Evolutionary conservation across 192 early-diverging fungal species (phyloP).

Genomic region (Coemansia sp.): DNA sequence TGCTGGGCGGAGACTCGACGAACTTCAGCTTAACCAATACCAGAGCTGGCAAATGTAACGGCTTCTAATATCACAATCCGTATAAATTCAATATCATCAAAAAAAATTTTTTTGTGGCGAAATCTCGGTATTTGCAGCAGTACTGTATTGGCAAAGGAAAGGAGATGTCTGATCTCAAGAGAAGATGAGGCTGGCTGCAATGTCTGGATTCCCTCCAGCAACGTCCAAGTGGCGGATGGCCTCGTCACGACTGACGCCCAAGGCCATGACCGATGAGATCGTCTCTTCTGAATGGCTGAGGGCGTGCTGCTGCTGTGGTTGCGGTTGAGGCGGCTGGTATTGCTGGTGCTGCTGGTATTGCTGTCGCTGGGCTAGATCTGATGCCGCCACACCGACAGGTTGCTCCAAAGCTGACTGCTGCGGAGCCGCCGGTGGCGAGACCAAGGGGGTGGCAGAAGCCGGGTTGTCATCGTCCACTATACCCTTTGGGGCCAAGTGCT

Average conservation of each 20-base stretch:
- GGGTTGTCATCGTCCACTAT: slow-evolving; percentile 35
- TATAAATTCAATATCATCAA: no score
- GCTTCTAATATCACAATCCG: no score
- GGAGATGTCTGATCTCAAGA: slow-evolving; percentile 4
- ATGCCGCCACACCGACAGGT: not conserved
- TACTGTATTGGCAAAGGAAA: not conserved
- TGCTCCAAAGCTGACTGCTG: not conserved
- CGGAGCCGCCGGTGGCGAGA: slow-evolving; percentile 10
- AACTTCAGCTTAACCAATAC: slow-evolving; percentile 35
- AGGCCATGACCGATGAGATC: slow-evolving; percentile 68
- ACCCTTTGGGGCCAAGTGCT: slow-evolving; percentile 84
- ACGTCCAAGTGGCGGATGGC: slow-evolving; percentile 78
- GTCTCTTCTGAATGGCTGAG: slow-evolving; percentile 58
- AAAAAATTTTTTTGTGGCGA: no score
- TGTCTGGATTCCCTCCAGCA: slow-evolving; percentile 79
- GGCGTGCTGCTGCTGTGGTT: slow-evolving; percentile 14
- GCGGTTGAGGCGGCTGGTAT: not conserved
- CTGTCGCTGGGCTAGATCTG: slow-evolving; percentile 7
- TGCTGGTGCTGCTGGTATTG: slow-evolving; percentile 38
- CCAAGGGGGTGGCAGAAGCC: not conserved
- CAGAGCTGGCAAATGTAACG: slow-evolving; percentile 33
- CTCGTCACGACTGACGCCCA: slow-evolving; percentile 77
- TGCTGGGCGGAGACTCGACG: slow-evolving; percentile 22
- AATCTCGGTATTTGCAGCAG: not conserved
- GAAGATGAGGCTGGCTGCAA: slow-evolving; percentile 86